Evolutionary conservation across 768 basidiomycete genomes (phyloP), one percentile per base, ranked within the genome.

Genomic region (Leccinum pellstonianum): DNA sequence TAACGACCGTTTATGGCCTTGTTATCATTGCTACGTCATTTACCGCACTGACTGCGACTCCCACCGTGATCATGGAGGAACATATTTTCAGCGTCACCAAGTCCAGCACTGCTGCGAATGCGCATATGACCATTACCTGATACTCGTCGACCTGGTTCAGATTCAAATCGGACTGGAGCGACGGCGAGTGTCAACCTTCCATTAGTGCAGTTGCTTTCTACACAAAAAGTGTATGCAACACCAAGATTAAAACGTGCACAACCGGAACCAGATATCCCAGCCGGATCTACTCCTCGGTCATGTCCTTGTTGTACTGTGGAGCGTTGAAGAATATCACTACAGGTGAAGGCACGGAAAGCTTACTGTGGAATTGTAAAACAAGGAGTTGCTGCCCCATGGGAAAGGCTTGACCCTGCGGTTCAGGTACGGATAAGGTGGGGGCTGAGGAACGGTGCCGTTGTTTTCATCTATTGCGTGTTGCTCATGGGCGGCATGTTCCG

Each of bases 351-450:
- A 58, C 19, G 52, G 10, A 25, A 52, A n/a, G 68, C 86, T 50
- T 70, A 90, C 91, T 65, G 83, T 79, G 54, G 85, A 73, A 72
- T 91, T 93, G 79, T 82, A 94, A 81, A 94, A 94, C 17, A 94
- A 81, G 14, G 83, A 81, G 83, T 94, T 94, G 66, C 65, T 74
- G 23, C 92, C 92, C 92, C 92, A 94, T 19, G 92, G 92, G 81
- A 82, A 94, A 43, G 91, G 89, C 74, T 90, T 91, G 60, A 72
- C 72, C 61, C 92, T 80, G 67, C 79, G 83, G 78, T 93, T 92
- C 74, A 94, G 67, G 78, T 87, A 91, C 47, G 90, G 83, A 68
- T 85, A 94, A n/a, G 76, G 77, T 47, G 91, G 90, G 29, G 80
- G 74, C 62, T 87, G 83, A 58, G 90, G 89, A 55, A 91, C 81